Percentiles rank a stretch among this genome's conserved stretches.
Evolutionary conservation across 2,329 filamentous ascomycete species (phyloP).

Genomic region (Venturia nashicola): DNA sequence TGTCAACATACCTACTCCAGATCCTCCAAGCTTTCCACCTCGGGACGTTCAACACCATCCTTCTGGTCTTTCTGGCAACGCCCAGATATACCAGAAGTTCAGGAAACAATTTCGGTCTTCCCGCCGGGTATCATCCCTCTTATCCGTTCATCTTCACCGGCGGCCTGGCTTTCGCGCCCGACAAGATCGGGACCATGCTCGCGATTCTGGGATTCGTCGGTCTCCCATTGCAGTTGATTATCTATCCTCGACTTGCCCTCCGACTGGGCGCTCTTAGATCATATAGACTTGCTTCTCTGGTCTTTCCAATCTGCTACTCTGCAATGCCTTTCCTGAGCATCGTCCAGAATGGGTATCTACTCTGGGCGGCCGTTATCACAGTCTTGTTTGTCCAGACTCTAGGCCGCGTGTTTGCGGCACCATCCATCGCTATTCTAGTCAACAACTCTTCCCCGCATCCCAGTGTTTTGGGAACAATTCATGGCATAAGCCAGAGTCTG

Average conservation of each 20-base stretch:
- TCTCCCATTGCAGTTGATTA: conserved; percentile 31
- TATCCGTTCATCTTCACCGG: conserved; percentile 32
- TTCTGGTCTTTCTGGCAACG: conserved; percentile 37
- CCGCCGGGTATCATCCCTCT: background rate
- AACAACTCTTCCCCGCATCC: conserved; percentile 48
- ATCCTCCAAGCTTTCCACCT: conserved; percentile 34
- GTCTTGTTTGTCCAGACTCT: conserved; percentile 32
- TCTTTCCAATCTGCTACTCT: conserved; percentile 34
- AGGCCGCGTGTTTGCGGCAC: conserved; percentile 39
- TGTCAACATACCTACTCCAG: conserved; percentile 31
- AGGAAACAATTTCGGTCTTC: too few species aligned
- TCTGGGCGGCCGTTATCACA: conserved; percentile 31
- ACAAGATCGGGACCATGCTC: conserved; percentile 33
- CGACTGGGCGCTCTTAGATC: conserved; percentile 28
- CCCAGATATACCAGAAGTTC: too few species aligned
- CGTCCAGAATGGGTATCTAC: conserved; percentile 25
- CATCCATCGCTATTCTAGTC: conserved; percentile 45
- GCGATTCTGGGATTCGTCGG: conserved; percentile 35
- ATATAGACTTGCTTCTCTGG: conserved; percentile 27
- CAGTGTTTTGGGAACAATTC: conserved; percentile 42
- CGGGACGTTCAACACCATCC: conserved; percentile 36
- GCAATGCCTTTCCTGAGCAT: conserved; percentile 30
- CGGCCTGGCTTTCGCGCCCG: conserved; percentile 33
- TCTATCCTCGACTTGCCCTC: conserved; percentile 31
- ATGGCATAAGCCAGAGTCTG: conserved; percentile 47